Conservation (phyloP, 495 filamentous ascomycete genomes). For the Penicillium bialowiezense region DNA sequence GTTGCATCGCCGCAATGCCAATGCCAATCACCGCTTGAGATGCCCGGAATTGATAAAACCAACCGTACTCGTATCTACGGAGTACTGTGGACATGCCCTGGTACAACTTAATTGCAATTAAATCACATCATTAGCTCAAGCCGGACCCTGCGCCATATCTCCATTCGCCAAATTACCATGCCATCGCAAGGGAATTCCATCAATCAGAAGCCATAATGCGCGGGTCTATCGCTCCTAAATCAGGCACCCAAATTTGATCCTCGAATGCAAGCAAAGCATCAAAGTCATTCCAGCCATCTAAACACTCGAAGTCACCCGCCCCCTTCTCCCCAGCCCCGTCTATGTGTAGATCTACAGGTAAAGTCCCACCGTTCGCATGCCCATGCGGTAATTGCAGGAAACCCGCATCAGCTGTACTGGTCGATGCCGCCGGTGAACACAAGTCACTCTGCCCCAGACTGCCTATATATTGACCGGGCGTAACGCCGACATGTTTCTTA, state of each 20-base stretch:
- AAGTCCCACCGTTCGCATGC: neutral
- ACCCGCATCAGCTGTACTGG: slow-evolving; percentile 6
- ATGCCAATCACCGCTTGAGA: neutral
- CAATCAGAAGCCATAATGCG: slow-evolving; percentile 4
- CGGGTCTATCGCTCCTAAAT: slow-evolving; percentile 16
- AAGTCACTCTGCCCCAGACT: slow-evolving; percentile 7
- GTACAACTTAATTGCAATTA: neutral
- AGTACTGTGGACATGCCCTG: too few species aligned
- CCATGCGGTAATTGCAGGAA: slow-evolving; percentile 16
- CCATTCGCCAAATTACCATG: neutral
- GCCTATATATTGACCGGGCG: slow-evolving; percentile 54
- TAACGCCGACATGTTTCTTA: slow-evolving; percentile 57
- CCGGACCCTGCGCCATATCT: too few species aligned
- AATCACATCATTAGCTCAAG: neutral
- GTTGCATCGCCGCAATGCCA: slow-evolving; percentile 3
- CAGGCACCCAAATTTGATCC: slow-evolving; percentile 13
- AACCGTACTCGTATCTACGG: neutral
- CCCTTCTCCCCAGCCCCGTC: slow-evolving; percentile 5
- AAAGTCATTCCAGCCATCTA: slow-evolving; percentile 37
- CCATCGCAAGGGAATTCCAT: neutral
- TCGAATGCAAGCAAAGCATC: slow-evolving; percentile 36
- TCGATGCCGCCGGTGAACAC: slow-evolving; percentile 4
- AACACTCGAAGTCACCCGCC: slow-evolving; percentile 6
- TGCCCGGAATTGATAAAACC: too few species aligned
- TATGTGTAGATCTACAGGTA: slow-evolving; percentile 15